phyloP scores from a whole-genome alignment of 192 early-diverging fungal genomes.

The Gamsiella multidivaricata region DNA sequence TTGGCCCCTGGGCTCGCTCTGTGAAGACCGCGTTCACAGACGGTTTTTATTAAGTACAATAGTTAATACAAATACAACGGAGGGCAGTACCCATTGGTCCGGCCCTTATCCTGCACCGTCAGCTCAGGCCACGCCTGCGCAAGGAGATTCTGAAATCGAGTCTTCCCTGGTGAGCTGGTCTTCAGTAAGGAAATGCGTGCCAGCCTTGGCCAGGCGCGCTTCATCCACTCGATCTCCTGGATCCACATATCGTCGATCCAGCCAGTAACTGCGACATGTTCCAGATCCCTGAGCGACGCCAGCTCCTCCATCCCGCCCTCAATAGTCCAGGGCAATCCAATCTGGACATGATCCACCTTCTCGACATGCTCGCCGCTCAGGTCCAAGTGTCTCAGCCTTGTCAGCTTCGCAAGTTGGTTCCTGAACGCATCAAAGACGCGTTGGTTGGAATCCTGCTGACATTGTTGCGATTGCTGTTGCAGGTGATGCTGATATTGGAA shows the following conservation, averaged over 20 bases:
- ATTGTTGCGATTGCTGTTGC: neutral
- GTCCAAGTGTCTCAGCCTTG: slow-evolving; percentile 14
- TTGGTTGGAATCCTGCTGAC: neutral
- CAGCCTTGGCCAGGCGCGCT: slow-evolving; percentile 20
- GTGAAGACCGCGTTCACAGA: no score
- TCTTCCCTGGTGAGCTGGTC: neutral
- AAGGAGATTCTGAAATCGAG: slow-evolving; percentile 9
- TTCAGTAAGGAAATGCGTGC: slow-evolving; percentile 10
- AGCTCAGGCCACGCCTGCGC: slow-evolving; percentile 20
- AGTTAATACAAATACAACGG: slow-evolving; percentile 10
- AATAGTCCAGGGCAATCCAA: slow-evolving; percentile 27
- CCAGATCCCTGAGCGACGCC: slow-evolving; percentile 2
- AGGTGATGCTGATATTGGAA: neutral
- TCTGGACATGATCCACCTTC: slow-evolving; percentile 17
- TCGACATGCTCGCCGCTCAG: slow-evolving; percentile 38
- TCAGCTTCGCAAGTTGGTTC: slow-evolving; percentile 20
- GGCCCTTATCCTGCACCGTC: slow-evolving; percentile 21
- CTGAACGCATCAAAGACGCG: slow-evolving; percentile 4
- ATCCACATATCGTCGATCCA: slow-evolving; percentile 37
- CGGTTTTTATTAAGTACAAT: neutral
- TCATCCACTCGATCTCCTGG: slow-evolving; percentile 30
- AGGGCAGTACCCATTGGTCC: slow-evolving; percentile 12
- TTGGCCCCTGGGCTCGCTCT: no score
- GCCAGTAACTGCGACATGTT: slow-evolving; percentile 27
- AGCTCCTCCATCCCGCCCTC: slow-evolving; percentile 8